phyloP scores from a whole-genome alignment of 345 rosid genomes.

The Cardamine occulta region DNA sequence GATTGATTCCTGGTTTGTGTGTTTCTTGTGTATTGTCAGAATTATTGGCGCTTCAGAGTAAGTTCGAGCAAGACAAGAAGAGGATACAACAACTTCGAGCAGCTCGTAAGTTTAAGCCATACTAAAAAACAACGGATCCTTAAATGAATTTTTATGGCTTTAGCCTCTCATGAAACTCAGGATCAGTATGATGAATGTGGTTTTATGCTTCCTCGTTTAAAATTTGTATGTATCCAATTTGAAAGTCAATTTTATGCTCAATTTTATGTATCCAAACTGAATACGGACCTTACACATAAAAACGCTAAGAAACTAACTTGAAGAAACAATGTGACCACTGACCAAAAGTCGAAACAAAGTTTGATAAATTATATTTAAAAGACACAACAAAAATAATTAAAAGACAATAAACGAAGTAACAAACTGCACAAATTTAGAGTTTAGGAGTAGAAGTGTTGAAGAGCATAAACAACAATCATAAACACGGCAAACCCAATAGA shows the following conservation, averaged over 20 bases:
- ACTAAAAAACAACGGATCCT: conserved; percentile 39
- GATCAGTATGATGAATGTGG: conserved; percentile 16
- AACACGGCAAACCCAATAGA: background rate
- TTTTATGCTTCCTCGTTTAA: too few species aligned
- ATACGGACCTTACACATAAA: too few species aligned
- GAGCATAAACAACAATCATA: background rate
- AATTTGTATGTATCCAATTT: too few species aligned
- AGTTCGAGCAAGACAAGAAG: conserved; percentile 90
- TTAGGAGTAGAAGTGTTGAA: background rate
- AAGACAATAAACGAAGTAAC: too few species aligned
- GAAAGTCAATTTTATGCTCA: too few species aligned
- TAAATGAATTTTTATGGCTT: conserved; percentile 3
- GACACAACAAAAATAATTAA: too few species aligned
- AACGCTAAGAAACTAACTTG: too few species aligned
- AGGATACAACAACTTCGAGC: conserved; percentile 89
- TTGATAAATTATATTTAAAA: too few species aligned
- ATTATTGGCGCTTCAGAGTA: conserved; percentile 72
- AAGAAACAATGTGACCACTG: too few species aligned
- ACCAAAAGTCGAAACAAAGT: too few species aligned
- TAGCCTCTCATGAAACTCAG: background rate
- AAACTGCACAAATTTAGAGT: too few species aligned
- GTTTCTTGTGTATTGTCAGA: conserved; percentile 56
- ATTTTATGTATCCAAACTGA: too few species aligned
- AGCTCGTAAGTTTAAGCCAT: conserved; percentile 89
- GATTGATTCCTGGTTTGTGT: conserved; percentile 22